phyloP scores from a whole-genome alignment of 2,329 filamentous ascomycete species.

The Diaporthe caulivora region DNA sequence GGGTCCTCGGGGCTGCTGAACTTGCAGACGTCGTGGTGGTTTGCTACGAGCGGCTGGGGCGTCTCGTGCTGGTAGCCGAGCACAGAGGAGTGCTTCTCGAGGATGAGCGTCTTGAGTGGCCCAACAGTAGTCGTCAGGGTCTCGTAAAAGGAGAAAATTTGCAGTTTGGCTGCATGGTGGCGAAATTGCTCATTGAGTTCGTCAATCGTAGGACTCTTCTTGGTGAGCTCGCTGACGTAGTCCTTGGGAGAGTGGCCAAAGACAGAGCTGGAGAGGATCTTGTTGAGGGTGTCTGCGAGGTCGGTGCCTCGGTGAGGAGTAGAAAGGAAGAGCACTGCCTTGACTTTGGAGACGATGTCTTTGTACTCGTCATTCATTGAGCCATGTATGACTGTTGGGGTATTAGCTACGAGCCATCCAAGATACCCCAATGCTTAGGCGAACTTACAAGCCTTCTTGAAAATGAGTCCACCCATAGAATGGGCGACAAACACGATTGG shows the following conservation, averaged over 20 bases:
- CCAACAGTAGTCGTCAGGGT: conserved; percentile 44
- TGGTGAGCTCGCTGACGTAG: conserved; percentile 46
- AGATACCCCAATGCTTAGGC: no score
- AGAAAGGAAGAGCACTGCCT: conserved; percentile 44
- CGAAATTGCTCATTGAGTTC: conserved; percentile 52
- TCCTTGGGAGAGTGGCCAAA: conserved; percentile 42
- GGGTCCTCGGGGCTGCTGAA: conserved; percentile 42
- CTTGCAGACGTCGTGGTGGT: conserved; percentile 50
- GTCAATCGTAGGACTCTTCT: conserved; percentile 41
- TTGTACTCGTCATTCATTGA: conserved; percentile 42
- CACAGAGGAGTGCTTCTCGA: conserved; percentile 46
- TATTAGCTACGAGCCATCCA: not conserved
- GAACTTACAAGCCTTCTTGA: conserved; percentile 42
- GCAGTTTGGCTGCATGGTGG: conserved; percentile 44
- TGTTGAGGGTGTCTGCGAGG: conserved; percentile 43
- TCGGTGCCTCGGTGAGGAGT: conserved; percentile 46
- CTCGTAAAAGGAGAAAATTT: conserved; percentile 53
- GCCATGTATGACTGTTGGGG: conserved; percentile 39
- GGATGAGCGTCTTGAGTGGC: conserved; percentile 39
- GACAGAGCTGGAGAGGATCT: conserved; percentile 38
- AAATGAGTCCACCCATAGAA: conserved; percentile 45
- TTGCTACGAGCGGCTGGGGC: conserved; percentile 43
- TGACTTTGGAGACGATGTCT: conserved; percentile 40
- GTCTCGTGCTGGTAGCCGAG: conserved; percentile 47
- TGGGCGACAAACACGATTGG: conserved; percentile 45